Percentiles rank a stretch among this genome's conserved stretches.
Conservation (phyloP, 352 stramenopile species). For the Phytophthora pini region DNA sequence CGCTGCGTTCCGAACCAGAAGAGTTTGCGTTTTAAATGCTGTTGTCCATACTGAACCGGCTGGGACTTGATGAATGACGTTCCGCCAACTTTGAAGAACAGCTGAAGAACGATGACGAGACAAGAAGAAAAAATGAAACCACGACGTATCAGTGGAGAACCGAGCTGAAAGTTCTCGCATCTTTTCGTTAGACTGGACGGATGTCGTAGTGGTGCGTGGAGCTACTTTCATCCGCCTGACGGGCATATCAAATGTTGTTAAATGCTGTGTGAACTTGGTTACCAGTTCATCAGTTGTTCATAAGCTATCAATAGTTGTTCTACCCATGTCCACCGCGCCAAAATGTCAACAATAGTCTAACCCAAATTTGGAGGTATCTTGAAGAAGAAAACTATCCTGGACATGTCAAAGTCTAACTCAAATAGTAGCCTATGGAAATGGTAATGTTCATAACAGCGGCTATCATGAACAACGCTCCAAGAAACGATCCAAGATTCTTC, state of each 20-base stretch:
- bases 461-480: conserved; percentile 24
- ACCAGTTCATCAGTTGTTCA: too few species aligned
- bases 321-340: too few species aligned
- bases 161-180: neutral
- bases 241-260: neutral
- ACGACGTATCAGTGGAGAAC: neutral
- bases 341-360: neutral
- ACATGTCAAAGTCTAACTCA: conserved; percentile 4
- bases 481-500: conserved; percentile 23
- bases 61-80: neutral
- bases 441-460: conserved; percentile 32
- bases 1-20: conserved; percentile 7
- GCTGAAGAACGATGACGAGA: neutral
- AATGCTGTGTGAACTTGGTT: neutral
- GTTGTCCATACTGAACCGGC: neutral
- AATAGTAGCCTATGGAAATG: conserved; percentile 32
- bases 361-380: neutral
- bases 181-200: too few species aligned
- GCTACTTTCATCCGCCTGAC: neutral
- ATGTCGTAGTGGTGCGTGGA: too few species aligned
- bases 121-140: neutral
- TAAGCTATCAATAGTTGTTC: neutral
- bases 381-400: neutral
- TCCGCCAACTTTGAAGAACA: too few species aligned
- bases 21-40: neutral